Evolutionary conservation across 1,284 basidiomycete genomes (phyloP).

Genomic region (Ceratobasidium sp.): DNA sequence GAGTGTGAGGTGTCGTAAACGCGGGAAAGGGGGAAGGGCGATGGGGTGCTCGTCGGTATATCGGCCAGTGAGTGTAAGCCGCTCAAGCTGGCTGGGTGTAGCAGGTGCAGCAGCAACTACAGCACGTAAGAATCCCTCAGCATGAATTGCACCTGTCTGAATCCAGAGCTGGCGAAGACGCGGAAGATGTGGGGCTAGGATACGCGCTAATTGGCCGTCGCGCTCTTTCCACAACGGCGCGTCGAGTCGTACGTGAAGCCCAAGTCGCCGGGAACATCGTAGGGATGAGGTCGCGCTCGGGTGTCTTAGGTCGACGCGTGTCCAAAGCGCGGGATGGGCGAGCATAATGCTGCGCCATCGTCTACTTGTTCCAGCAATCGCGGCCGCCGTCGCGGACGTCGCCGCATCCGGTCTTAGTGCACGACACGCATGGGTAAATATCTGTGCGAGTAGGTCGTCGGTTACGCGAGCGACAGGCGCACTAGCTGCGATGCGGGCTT

Average conservation of each 20-base stretch:
- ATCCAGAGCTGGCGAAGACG: slow-evolving; percentile 32
- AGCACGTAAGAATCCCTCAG: slow-evolving; percentile 4
- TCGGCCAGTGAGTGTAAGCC: slow-evolving; percentile 21
- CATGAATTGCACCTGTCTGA: slow-evolving; percentile 16
- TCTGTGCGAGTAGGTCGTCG: slow-evolving; percentile 20
- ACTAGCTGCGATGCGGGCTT: slow-evolving; percentile 10
- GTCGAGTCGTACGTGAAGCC: slow-evolving; percentile 25
- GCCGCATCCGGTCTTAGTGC: not conserved
- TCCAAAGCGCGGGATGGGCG: slow-evolving; percentile 17
- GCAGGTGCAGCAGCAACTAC: too few relatives aligned
- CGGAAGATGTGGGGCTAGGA: slow-evolving; percentile 6
- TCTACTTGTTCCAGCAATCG: slow-evolving; percentile 18
- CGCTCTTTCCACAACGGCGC: slow-evolving; percentile 35
- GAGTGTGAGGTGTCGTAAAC: slow-evolving; percentile 26
- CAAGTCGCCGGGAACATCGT: slow-evolving; percentile 16
- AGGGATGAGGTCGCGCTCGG: slow-evolving; percentile 14
- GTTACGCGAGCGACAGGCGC: slow-evolving; percentile 8
- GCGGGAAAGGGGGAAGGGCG: not conserved
- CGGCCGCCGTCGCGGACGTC: slow-evolving; percentile 14
- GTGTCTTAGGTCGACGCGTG: slow-evolving; percentile 24
- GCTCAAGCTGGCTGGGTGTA: slow-evolving; percentile 9
- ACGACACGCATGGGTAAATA: slow-evolving; percentile 23
- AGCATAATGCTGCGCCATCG: slow-evolving; percentile 15
- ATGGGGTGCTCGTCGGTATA: slow-evolving; percentile 28
- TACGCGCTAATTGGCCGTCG: slow-evolving; percentile 8